A percentile compares a stretch with the other conserved stretches of the same genome.
Evolutionary conservation across 345 rosid species (phyloP).

Genomic region (Rhizophora mangle): DNA sequence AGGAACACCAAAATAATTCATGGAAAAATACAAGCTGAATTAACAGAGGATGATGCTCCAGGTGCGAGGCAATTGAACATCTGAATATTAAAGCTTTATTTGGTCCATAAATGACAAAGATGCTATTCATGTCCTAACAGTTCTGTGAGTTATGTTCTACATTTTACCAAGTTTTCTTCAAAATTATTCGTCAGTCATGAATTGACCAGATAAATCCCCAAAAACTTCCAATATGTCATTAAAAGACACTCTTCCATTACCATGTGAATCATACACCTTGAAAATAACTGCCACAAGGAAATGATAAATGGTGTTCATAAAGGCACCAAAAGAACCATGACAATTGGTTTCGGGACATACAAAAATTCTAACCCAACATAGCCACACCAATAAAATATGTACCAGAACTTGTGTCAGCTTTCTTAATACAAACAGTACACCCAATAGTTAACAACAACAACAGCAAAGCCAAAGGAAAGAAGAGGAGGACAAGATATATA

Average conservation of each 20-base stretch:
- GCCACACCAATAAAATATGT: not conserved
- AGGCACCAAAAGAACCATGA: constrained; percentile 8
- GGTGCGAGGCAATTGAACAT: too few relatives aligned
- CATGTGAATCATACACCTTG: constrained; percentile 57
- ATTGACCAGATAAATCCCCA: constrained; percentile 58
- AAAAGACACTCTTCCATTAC: constrained; percentile 67
- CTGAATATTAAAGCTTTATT: too few relatives aligned
- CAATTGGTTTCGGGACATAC: not conserved
- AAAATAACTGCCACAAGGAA: constrained; percentile 50
- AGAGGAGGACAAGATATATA: not conserved
- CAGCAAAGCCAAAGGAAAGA: not conserved
- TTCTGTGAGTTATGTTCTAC: too few relatives aligned
- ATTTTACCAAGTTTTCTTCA: not conserved
- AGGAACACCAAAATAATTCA: not conserved
- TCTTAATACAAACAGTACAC: not conserved
- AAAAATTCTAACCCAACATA: not conserved
- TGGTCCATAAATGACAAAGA: too few relatives aligned
- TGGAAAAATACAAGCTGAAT: not conserved
- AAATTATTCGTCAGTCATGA: constrained; percentile 51
- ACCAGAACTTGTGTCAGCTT: not conserved
- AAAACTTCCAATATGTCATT: constrained; percentile 57
- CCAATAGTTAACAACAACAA: not conserved
- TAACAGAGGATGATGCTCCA: not conserved
- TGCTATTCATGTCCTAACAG: too few relatives aligned
- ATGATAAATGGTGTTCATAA: constrained; percentile 9